These are phyloP conservation scores for Pulicaria dysenterica DNA, from an alignment of 129 eudicot species.

Conservation along the genomic window DNA sequence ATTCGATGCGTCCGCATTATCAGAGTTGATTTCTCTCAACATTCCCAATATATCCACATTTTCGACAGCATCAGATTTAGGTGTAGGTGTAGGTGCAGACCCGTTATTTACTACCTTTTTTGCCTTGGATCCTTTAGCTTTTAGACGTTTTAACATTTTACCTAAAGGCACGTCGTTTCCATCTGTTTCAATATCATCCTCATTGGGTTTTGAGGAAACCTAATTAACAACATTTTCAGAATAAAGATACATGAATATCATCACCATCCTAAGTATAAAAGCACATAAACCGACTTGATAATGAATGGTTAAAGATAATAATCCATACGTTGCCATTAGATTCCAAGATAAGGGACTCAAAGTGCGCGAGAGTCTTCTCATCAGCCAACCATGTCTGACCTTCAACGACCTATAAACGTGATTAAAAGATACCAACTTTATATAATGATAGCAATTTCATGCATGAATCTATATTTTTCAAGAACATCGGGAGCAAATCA, in stretches of 20 bases:
- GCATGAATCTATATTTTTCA: too few relatives aligned
- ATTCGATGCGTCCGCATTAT: conserved; percentile 44
- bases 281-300: neutral
- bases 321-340: conserved; percentile 68
- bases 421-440: conserved; percentile 11
- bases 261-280: neutral
- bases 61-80: conserved; percentile 42
- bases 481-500: neutral
- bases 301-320: neutral
- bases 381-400: conserved; percentile 87
- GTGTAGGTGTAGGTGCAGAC: conserved; percentile 40
- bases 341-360: conserved; percentile 67
- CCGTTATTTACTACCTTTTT: conserved; percentile 56
- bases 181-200: conserved; percentile 80
- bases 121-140: conserved; percentile 77
- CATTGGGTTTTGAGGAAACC: conserved; percentile 55
- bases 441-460: neutral
- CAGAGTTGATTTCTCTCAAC: conserved; percentile 82
- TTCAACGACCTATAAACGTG: conserved; percentile 55
- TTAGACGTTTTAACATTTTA: conserved; percentile 69
- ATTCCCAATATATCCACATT: conserved; percentile 75
- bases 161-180: conserved; percentile 79
- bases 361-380: conserved; percentile 61
- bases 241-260: conserved; percentile 20
- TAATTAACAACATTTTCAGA: conserved; percentile 32